Evolutionary conservation across 2,329 filamentous ascomycete species (phyloP), one percentile per base, ranked within the genome.

Genomic region (Lachnum nothofagi): DNA sequence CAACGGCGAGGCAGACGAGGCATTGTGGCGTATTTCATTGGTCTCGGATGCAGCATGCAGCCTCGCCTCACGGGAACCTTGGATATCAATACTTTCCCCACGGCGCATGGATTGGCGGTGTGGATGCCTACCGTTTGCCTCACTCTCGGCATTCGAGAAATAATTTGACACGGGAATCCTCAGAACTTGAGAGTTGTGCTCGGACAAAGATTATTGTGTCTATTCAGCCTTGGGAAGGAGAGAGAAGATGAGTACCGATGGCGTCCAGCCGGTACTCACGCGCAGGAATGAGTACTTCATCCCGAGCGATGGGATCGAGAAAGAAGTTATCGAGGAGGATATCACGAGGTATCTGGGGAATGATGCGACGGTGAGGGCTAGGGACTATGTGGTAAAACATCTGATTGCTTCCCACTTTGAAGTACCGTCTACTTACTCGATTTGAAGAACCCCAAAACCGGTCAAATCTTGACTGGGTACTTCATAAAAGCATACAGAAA

Each of bases 401-500:
- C 12, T 40, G n/a, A 9, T 40, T 40, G 2, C 19, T 3, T 37
- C 20, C 12, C 4, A 3, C 10, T 5, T 12, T 14, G 37, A 19
- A 3, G 23, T 12, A 10, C 6, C 4, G 4, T 4, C 9, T n/a
- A n/a, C 9, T 19, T 23, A 1, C 14, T 20, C n/a, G 12, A 23
- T 24, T 40, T 16, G 14, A 17, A 79, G 75, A 77, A 78, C 63
- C 71, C 74, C 23, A 68, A 75, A 60, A 75, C 65, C 47, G 73
- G 76, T 55, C 77, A 85, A 70, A 72, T 78, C 58, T 80, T 81
- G 53, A 77, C 80, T 61, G 85, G 85, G 58, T 88, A 85, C 70
- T 86, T 80, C 67, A 86, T 88, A 65, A 86, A 81, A 44, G 85
- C 83, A 52, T 88, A 88, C 68, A 78, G 85, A 55, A 86, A 87